Percentiles rank a stretch among this genome's conserved stretches.
phyloP scores from a whole-genome alignment of 2,329 filamentous ascomycete genomes.

The Blastomyces parvus region DNA sequence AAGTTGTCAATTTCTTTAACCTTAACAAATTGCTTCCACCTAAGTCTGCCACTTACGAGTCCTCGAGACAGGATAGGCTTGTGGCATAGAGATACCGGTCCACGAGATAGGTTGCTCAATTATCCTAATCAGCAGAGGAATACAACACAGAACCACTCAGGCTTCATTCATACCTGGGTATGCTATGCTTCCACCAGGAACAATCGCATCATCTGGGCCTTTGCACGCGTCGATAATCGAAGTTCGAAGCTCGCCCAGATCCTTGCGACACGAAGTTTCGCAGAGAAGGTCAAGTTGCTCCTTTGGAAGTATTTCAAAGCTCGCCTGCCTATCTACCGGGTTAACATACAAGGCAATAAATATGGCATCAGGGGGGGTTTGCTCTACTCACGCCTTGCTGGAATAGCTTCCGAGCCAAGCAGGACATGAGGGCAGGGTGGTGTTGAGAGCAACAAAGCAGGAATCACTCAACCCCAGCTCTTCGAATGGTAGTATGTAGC shows the following conservation, averaged over 20 bases:
- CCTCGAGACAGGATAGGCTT: neutral
- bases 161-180: slow-evolving; percentile 1
- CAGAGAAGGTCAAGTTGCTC: neutral
- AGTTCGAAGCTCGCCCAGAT: neutral
- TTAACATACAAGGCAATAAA: neutral
- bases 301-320: neutral
- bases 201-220: neutral
- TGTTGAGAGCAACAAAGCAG: slow-evolving; percentile 1
- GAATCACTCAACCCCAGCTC: neutral
- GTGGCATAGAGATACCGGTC: slow-evolving; percentile 3
- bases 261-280: neutral
- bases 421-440: neutral
- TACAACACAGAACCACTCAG: no score
- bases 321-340: neutral
- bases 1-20: neutral
- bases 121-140: neutral
- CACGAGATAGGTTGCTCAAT: neutral
- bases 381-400: neutral
- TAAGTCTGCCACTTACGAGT: neutral
- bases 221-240: neutral
- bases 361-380: neutral
- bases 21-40: neutral
- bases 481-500: neutral
- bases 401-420: neutral
- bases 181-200: slow-evolving; percentile 2